A percentile compares a stretch with the other conserved stretches of the same genome.
phyloP scores from a whole-genome alignment of 495 filamentous ascomycete species.

The Aspergillus biplanus region DNA sequence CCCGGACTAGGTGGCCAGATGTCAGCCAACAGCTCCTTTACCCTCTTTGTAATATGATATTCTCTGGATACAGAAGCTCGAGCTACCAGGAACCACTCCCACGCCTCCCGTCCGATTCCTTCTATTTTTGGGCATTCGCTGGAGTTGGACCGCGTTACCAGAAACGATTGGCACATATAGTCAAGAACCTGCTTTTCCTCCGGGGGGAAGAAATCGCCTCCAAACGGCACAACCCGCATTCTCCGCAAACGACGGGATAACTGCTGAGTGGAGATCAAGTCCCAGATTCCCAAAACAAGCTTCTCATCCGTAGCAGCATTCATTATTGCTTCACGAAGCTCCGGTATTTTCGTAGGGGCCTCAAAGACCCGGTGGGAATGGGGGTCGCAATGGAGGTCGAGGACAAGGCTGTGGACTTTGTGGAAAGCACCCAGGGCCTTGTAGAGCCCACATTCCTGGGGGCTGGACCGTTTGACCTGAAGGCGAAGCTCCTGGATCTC shows the following conservation, averaged over 20 bases:
- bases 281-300: neutral
- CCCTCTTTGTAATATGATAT: neutral
- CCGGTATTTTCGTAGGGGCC: neutral
- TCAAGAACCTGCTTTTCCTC: neutral
- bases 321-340: neutral
- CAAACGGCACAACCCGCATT: neutral
- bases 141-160: neutral
- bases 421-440: neutral
- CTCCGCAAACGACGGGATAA: neutral
- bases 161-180: neutral
- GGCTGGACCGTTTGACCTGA: slow-evolving; percentile 1
- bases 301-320: neutral
- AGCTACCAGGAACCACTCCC: no score
- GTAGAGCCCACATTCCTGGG: slow-evolving; percentile 4
- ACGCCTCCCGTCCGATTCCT: neutral
- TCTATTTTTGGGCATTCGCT: neutral
- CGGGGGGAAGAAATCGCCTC: neutral
- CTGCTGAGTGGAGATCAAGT: neutral
- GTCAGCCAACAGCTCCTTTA: neutral
- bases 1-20: no score
- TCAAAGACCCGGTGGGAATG: neutral
- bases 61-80: no score
- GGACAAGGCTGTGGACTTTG: neutral
- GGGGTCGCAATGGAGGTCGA: slow-evolving; percentile 6
- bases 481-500: slow-evolving; percentile 2